Percentiles rank a stretch among this genome's conserved stretches.
phyloP scores from a whole-genome alignment of 2,329 filamentous ascomycete genomes.

The Cercospora zeae-maydis region DNA sequence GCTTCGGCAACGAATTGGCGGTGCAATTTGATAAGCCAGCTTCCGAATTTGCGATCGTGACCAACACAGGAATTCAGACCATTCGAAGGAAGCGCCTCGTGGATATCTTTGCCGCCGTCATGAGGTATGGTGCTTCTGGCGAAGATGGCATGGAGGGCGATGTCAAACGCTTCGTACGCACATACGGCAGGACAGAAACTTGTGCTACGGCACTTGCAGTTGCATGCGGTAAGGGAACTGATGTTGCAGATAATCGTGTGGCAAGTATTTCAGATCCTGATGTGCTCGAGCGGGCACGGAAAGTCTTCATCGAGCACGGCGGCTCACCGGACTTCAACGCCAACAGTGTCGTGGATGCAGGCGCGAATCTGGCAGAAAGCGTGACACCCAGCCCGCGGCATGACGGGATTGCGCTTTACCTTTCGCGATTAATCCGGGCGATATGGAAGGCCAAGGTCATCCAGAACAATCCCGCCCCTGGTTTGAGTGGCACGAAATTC shows the following conservation, averaged over 20 bases:
- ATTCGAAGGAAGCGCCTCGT: slow-evolving; percentile 80
- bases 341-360: slow-evolving; percentile 57
- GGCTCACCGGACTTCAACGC: slow-evolving; percentile 83
- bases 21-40: slow-evolving; percentile 87
- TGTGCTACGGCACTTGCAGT: slow-evolving; percentile 89
- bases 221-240: slow-evolving; percentile 87
- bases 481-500: slow-evolving; percentile 59
- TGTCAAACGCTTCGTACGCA: slow-evolving; percentile 75
- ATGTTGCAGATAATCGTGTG: slow-evolving; percentile 68
- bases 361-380: slow-evolving; percentile 68
- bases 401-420: slow-evolving; percentile 80
- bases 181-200: slow-evolving; percentile 85
- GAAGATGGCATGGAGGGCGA: slow-evolving; percentile 79
- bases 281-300: slow-evolving; percentile 78
- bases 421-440: slow-evolving; percentile 80
- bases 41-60: slow-evolving; percentile 84
- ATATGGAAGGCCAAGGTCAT: slow-evolving; percentile 83
- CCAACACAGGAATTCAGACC: slow-evolving; percentile 84
- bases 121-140: slow-evolving; percentile 61
- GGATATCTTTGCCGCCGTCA: slow-evolving; percentile 82
- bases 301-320: slow-evolving; percentile 87
- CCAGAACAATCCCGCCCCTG: slow-evolving; percentile 50
- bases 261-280: slow-evolving; percentile 74
- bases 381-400: slow-evolving; percentile 86
- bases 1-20: slow-evolving; percentile 92